phyloP scores from a whole-genome alignment of 2,329 filamentous ascomycete genomes.

The Botrytis elliptica region DNA sequence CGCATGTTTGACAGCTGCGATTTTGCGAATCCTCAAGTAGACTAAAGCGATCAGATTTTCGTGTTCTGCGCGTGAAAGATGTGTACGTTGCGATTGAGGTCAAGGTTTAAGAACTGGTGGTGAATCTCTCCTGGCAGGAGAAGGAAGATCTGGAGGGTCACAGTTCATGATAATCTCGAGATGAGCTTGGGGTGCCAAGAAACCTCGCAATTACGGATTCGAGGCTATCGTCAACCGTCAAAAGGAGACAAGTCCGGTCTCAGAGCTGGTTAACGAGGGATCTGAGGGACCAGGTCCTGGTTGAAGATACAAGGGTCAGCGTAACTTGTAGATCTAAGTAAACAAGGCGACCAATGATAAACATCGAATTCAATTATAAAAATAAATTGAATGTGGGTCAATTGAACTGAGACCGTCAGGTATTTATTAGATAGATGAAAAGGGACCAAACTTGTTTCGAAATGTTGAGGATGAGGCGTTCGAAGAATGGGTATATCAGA shows the following conservation, averaged over 20 bases:
- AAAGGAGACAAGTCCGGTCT: conserved; percentile 17
- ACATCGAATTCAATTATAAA: conserved; percentile 1
- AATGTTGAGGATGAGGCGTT: background rate
- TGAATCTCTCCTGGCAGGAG: conserved; percentile 40
- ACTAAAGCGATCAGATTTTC: background rate
- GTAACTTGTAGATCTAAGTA: conserved; percentile 15
- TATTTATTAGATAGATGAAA: background rate
- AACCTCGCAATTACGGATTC: conserved; percentile 32
- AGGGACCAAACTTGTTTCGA: conserved; percentile 16
- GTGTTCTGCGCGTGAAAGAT: background rate
- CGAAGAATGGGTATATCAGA: background rate
- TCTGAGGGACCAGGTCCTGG: conserved; percentile 8
- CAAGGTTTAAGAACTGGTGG: conserved; percentile 39
- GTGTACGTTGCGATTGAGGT: conserved; percentile 23
- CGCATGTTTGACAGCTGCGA: conserved; percentile 39
- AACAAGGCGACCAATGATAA: conserved; percentile 29
- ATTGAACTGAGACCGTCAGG: conserved; percentile 10
- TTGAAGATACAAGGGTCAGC: conserved; percentile 16
- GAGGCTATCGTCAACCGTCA: conserved; percentile 22
- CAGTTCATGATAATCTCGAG: conserved; percentile 39
- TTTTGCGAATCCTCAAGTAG: conserved; percentile 15
- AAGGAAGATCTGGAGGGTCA: conserved; percentile 38
- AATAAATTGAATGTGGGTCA: conserved; percentile 13
- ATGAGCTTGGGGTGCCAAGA: conserved; percentile 29
- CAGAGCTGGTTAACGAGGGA: conserved; percentile 15